Evolutionary conservation across 768 basidiomycete species (phyloP).

Genomic region (Suillus sp.): DNA sequence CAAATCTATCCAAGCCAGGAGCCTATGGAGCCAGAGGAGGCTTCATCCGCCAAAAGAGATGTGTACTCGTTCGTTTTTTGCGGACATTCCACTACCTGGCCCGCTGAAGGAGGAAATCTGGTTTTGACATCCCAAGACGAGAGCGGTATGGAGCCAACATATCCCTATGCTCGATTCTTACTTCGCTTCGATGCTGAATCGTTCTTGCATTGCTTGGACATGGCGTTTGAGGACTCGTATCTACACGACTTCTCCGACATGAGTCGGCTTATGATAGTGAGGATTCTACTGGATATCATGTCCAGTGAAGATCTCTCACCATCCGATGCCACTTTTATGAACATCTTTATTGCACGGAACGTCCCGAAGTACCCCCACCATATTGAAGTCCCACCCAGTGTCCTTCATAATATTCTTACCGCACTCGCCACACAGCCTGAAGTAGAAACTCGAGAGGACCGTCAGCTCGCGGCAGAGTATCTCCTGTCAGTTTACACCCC

Average conservation of each 20-base stretch:
- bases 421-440: slow-evolving; percentile 78
- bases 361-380: slow-evolving; percentile 96
- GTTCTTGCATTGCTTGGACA: slow-evolving; percentile 90
- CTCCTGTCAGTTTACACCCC: slow-evolving; percentile 91
- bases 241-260: slow-evolving; percentile 76
- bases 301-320: slow-evolving; percentile 52
- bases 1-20: slow-evolving; percentile 86
- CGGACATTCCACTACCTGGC: slow-evolving; percentile 80
- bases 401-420: slow-evolving; percentile 75
- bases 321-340: slow-evolving; percentile 77
- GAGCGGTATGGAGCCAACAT: slow-evolving; percentile 77
- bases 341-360: slow-evolving; percentile 96
- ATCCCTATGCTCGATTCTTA: slow-evolving; percentile 84
- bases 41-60: slow-evolving; percentile 65
- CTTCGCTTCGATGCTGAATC: slow-evolving; percentile 92
- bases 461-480: slow-evolving; percentile 93
- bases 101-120: slow-evolving; percentile 71
- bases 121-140: slow-evolving; percentile 77
- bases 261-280: slow-evolving; percentile 80
- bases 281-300: slow-evolving; percentile 80
- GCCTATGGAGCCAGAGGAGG: slow-evolving; percentile 64
- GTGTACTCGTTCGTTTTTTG: slow-evolving; percentile 86
- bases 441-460: slow-evolving; percentile 82
- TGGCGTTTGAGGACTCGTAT: slow-evolving; percentile 92
- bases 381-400: slow-evolving; percentile 50